phyloP scores from a whole-genome alignment of 2,329 filamentous ascomycete species.

The Blastomyces gilchristii region DNA sequence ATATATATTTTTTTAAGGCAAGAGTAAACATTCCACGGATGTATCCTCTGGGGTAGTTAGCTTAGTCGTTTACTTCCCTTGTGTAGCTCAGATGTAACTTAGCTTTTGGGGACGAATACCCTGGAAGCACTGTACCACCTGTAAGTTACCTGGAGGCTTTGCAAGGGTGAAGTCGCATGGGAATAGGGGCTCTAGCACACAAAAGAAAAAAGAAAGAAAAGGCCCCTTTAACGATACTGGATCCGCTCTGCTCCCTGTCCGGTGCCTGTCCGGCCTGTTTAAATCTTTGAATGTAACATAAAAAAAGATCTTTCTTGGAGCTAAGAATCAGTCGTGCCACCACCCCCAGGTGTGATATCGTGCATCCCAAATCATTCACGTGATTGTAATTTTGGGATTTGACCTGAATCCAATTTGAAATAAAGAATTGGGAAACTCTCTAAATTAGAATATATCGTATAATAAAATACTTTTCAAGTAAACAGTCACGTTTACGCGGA shows the following conservation, averaged over 20 bases:
- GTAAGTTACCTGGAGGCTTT: no score
- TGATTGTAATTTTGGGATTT: neutral
- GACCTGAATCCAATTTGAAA: neutral
- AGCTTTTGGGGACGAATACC: neutral
- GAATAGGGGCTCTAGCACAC: neutral
- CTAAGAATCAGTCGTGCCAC: neutral
- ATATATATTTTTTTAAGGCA: no score
- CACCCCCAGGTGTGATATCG: neutral
- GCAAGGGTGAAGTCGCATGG: neutral
- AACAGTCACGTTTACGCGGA: no score
- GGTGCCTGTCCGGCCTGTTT: neutral
- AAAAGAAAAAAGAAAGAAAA: neutral
- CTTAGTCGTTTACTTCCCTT: no score
- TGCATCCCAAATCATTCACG: constrained; percentile 2
- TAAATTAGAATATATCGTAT: neutral
- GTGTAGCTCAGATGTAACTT: neutral
- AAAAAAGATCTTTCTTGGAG: neutral
- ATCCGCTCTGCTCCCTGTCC: neutral
- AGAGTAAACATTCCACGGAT: no score
- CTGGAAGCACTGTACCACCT: neutral
- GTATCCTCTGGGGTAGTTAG: no score
- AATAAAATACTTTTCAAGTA: neutral
- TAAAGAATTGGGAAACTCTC: neutral
- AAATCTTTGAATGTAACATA: neutral
- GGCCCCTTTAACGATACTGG: neutral